These are phyloP conservation scores for Scheffersomyces spartinae DNA, from an alignment of 805 yeast species.

Conservation along the genomic window DNA sequence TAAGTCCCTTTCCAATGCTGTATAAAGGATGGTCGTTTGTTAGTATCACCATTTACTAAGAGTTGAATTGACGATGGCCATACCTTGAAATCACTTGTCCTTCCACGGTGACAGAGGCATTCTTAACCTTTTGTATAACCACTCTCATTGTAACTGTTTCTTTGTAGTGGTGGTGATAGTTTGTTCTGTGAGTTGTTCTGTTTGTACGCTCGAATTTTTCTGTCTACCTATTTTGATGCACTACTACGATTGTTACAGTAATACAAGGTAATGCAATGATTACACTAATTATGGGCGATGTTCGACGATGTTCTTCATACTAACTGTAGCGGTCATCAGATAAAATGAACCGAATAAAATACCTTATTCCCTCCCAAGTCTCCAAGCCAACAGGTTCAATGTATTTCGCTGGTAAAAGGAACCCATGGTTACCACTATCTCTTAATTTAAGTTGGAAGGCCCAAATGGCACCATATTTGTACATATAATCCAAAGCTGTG, in stretches of 20 bases:
- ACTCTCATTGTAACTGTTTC: too few species aligned
- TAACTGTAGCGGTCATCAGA: too few species aligned
- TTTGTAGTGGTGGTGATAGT: too few species aligned
- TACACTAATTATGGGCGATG: too few species aligned
- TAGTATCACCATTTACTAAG: slow-evolving; percentile 3
- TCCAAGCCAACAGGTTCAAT: slow-evolving; percentile 74
- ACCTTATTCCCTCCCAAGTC: slow-evolving; percentile 53
- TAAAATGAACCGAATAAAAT: slow-evolving; percentile 39
- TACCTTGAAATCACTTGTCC: slow-evolving; percentile 52
- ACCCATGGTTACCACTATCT: slow-evolving; percentile 78
- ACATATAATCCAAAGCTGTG: slow-evolving; percentile 73
- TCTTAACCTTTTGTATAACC: slow-evolving; percentile 80
- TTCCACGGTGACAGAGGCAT: slow-evolving; percentile 84
- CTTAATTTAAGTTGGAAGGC: slow-evolving; percentile 75
- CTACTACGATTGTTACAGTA: too few species aligned
- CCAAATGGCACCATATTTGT: slow-evolving; percentile 71
- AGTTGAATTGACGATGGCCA: slow-evolving; percentile 5
- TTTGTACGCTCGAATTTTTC: too few species aligned
- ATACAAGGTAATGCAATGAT: too few species aligned
- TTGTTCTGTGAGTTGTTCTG: too few species aligned
- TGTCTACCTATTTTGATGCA: too few species aligned
- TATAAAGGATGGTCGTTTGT: background rate
- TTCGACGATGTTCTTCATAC: too few species aligned
- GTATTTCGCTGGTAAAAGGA: slow-evolving; percentile 57
- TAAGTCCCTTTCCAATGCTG: slow-evolving; percentile 55